Percentiles rank a stretch among this genome's conserved stretches.
These are phyloP conservation scores for Colletotrichum noveboracense DNA, from an alignment of 2,329 filamentous ascomycete genomes.

Conservation along the genomic window DNA sequence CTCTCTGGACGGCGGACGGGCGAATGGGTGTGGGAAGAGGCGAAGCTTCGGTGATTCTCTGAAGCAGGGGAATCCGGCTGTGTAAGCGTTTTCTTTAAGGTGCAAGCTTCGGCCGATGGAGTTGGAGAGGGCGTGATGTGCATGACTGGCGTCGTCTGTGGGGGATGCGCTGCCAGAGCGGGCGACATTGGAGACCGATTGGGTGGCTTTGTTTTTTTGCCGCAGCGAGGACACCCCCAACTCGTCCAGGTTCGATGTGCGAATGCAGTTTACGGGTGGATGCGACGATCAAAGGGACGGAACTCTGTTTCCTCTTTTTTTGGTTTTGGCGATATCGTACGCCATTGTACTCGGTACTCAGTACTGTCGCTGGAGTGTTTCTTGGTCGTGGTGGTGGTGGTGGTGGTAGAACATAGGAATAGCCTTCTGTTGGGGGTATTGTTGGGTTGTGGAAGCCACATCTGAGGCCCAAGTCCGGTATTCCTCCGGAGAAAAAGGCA, in stretches of 20 bases:
- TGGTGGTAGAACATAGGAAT: not conserved
- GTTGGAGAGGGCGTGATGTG: constrained; percentile 14
- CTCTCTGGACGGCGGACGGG: not conserved
- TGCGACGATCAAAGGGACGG: not conserved
- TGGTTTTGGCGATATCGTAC: not conserved
- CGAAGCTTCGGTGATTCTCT: constrained; percentile 5
- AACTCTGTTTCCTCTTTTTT: not conserved
- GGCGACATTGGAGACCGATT: constrained; percentile 11
- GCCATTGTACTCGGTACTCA: not conserved
- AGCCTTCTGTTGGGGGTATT: constrained; percentile 6
- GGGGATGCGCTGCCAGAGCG: constrained; percentile 2
- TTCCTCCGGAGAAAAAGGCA: not conserved
- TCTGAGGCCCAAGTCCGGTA: not conserved
- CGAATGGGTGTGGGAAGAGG: not conserved
- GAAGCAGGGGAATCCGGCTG: constrained; percentile 1
- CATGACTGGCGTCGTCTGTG: constrained; percentile 19
- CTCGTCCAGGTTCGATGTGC: not conserved
- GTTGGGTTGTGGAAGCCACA: not conserved
- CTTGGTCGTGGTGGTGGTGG: not conserved
- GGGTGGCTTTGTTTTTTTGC: constrained; percentile 11
- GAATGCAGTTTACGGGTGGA: not conserved
- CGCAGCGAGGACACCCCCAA: not conserved
- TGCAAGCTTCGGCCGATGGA: constrained; percentile 19
- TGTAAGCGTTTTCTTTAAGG: constrained; percentile 1
- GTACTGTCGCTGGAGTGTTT: not conserved